Conservation (phyloP, 2,329 filamentous ascomycete genomes). For the Teratosphaeria viscida region DNA sequence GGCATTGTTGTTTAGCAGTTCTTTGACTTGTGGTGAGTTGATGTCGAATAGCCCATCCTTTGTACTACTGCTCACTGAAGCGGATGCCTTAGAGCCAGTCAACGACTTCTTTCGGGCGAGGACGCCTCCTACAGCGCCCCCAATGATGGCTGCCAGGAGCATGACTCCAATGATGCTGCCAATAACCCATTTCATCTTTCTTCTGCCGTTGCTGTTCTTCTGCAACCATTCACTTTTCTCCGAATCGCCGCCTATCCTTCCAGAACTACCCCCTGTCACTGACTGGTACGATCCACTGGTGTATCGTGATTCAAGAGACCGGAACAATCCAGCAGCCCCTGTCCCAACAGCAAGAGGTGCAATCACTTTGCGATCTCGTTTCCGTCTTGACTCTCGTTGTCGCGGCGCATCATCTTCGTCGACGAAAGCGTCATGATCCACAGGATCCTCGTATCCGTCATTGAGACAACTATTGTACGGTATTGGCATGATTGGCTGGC, state of each 20-base stretch:
- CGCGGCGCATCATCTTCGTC: conserved; percentile 78
- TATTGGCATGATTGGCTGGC: background rate
- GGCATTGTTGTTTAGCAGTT: conserved; percentile 65
- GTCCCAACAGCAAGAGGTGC: conserved; percentile 29
- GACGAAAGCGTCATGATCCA: conserved; percentile 70
- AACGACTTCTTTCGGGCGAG: conserved; percentile 30
- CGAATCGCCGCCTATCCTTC: conserved; percentile 18
- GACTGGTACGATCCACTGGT: conserved; percentile 44
- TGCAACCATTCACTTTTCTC: conserved; percentile 60
- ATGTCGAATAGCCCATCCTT: conserved; percentile 50
- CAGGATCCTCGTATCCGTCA: conserved; percentile 22
- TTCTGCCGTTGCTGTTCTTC: conserved; percentile 51
- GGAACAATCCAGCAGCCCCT: conserved; percentile 29
- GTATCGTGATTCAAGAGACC: conserved; percentile 16
- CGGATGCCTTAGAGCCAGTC: conserved; percentile 1
- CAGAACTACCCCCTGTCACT: conserved; percentile 31
- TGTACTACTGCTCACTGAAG: conserved; percentile 8
- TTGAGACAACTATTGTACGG: background rate
- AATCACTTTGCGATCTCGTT: conserved; percentile 5
- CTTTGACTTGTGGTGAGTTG: conserved; percentile 69
- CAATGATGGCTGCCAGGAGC: conserved; percentile 60
- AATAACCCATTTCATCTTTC: conserved; percentile 59
- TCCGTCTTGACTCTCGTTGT: conserved; percentile 29
- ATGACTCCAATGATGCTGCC: conserved; percentile 53
- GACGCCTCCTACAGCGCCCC: conserved; percentile 64